phyloP scores from a whole-genome alignment of 148 eudicot genomes.

The Persicaria tinctoria region DNA sequence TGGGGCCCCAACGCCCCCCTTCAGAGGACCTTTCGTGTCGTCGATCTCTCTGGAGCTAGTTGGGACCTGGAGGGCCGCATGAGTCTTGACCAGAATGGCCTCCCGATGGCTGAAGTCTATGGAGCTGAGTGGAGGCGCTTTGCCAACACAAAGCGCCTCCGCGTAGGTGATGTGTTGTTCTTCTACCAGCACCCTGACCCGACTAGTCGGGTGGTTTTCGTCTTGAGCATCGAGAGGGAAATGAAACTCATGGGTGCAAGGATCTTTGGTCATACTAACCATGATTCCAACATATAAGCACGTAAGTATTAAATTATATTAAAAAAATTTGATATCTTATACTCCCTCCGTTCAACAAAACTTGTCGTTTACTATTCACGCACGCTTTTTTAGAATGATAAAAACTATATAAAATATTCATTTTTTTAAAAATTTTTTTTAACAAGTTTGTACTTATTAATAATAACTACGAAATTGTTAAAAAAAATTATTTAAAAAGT shows the following conservation, averaged over 20 bases:
- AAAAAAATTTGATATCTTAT: no score
- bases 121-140: neutral
- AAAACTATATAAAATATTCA: no score
- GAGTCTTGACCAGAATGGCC: neutral
- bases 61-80: constrained; percentile 1
- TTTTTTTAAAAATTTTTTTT: no score
- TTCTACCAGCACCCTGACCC: neutral
- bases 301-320: no score
- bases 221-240: neutral
- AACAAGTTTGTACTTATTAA: no score
- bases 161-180: neutral
- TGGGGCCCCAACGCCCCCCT: neutral
- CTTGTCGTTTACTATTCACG: no score
- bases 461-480: no score
- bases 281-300: no score
- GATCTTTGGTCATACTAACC: neutral
- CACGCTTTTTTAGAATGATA: no score
- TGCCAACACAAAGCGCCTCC: neutral
- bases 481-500: no score
- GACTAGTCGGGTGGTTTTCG: neutral
- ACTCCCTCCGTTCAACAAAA: no score
- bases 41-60: neutral
- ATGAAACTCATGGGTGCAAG: neutral
- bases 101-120: neutral
- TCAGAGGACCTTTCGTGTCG: neutral